Base-by-base conservation (phyloP, 306 rosid species). In the Acacia melanoxylon region DNA sequence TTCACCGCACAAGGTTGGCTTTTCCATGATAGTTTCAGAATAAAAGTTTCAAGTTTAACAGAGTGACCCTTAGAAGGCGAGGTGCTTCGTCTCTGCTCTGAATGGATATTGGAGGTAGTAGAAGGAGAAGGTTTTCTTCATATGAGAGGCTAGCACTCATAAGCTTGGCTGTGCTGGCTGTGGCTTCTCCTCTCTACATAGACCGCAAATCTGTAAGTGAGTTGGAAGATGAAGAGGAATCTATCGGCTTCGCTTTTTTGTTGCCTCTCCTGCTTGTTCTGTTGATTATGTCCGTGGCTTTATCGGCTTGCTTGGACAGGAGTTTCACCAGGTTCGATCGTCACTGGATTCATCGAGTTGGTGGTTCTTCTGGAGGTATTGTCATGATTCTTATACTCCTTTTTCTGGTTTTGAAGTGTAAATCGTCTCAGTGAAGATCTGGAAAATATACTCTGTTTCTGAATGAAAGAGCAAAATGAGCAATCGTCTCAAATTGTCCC, bases 321-420 rank as follows among this genome's bases (percentile, higher is more conserved):
- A 83, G 90, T 77, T 80, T 84, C 14, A 67, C 91, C 35, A 89
- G 88, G 84, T 91, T 90, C 27, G 99, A 93, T 81, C 93, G 92
- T 44, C 33, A 91, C 58, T 95, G 97, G 98, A 93, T 95, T 80
- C 94, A 93, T 75, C 90, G 97, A 79, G 94, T 92, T 74, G 87
- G 91, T 25, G 98, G 99, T 81, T 93, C 99, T 81, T 93, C 98
- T 0, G 84, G 87, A 8, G 97, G 99, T 77, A 90, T 93, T 41
- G 45, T 91, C 40, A 48, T 85, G 11, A 79, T 87, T 80, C 93
- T 95, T 51, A 35, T 91, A 71, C 45, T 95, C 85, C 97, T 95
- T 82, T 90, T 91, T 37, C 86, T 95, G 66, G 85, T 95, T 83
- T 82, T 93, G 86, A 93, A 89, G 86, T 91, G 78, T 75, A 92